Conservation (phyloP, 169 alveolate species). For the Eimeria falciformis region DNA sequence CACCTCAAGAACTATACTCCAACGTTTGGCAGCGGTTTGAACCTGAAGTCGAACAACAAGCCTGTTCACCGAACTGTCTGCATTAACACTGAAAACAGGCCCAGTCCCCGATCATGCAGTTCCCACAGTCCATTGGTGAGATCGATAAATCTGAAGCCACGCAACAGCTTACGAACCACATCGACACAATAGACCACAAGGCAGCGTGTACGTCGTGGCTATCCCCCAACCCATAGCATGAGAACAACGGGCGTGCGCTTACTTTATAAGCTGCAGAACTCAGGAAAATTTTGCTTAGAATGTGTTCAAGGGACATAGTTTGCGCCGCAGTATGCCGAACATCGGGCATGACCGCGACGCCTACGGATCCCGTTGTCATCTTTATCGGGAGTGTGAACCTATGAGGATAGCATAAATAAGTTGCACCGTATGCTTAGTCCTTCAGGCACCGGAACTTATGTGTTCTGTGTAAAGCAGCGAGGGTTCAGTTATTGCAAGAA, state of each 20-base stretch:
- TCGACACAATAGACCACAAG: too few relatives aligned
- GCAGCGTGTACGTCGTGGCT: too few relatives aligned
- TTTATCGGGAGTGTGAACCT: not conserved
- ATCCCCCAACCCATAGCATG: too few relatives aligned
- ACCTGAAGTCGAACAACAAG: not conserved
- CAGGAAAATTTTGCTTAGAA: constrained; percentile 40
- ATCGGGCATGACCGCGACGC: not conserved
- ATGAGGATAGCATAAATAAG: not conserved
- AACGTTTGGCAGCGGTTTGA: constrained; percentile 46
- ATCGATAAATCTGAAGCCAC: too few relatives aligned
- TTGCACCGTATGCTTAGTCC: not conserved
- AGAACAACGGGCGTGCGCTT: not conserved
- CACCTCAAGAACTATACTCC: constrained; percentile 71
- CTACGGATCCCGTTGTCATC: constrained; percentile 30
- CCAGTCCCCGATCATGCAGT: not conserved
- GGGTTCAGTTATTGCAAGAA: not conserved
- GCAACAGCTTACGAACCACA: too few relatives aligned
- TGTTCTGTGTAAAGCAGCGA: not conserved
- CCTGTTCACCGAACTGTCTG: not conserved
- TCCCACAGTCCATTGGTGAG: too few relatives aligned
- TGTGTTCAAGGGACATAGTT: constrained; percentile 45
- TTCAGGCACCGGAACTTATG: not conserved
- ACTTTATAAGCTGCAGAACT: constrained; percentile 47
- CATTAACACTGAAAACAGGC: not conserved
- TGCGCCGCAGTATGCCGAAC: not conserved